These are phyloP conservation scores for Raddia guianensis DNA, from an alignment of 176 grass and related monocot genomes.

Conservation along the genomic window DNA sequence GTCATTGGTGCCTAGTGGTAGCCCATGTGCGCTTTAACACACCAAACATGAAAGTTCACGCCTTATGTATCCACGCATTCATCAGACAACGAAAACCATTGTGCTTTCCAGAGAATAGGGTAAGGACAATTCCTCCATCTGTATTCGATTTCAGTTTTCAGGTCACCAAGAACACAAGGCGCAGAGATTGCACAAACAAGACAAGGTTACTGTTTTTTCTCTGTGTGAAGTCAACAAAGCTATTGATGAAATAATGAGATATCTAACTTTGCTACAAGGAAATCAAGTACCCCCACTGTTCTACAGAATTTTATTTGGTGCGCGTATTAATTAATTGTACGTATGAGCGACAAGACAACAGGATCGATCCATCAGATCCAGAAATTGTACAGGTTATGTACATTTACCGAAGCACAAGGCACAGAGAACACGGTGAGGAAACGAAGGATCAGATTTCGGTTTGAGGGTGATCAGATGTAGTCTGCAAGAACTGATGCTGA, in stretches of 20 bases:
- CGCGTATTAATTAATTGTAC: not conserved
- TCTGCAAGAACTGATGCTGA: constrained; percentile 67
- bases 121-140: no score
- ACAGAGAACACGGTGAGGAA: constrained; percentile 20
- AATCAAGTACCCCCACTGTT: constrained; percentile 31
- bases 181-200: not conserved
- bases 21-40: constrained; percentile 24
- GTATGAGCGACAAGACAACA: constrained; percentile 41
- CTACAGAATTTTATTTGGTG: constrained; percentile 43
- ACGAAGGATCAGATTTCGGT: constrained; percentile 3
- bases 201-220: not conserved
- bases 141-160: no score
- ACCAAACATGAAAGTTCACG: not conserved
- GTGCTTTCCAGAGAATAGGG: not conserved
- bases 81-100: not conserved
- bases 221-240: not conserved
- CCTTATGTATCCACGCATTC: not conserved
- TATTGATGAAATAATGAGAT: not conserved
- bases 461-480: constrained; percentile 38
- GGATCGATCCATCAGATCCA: constrained; percentile 34
- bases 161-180: no score
- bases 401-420: constrained; percentile 45
- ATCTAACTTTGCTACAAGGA: constrained; percentile 2
- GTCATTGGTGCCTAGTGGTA: not conserved
- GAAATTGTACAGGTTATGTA: constrained; percentile 67